A percentile compares a stretch with the other conserved stretches of the same genome.
Conservation (phyloP, 1,139 yeast genomes). For the Kodamaea ohmeri region DNA sequence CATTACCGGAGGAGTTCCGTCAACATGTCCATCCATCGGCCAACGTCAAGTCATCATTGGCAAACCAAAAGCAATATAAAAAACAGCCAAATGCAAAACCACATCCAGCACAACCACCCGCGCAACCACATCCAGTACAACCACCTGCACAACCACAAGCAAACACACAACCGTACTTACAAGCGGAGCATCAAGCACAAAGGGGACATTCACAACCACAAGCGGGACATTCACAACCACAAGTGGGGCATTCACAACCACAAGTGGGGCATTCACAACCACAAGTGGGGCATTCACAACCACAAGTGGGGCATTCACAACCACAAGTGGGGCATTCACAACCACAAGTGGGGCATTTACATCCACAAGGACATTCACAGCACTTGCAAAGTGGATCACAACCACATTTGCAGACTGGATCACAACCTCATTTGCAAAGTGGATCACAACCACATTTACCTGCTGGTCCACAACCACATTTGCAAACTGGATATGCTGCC, state of each 20-base stretch:
- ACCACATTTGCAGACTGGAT: no score
- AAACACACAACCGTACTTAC: no score
- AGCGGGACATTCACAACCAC: constrained; percentile 1
- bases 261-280: constrained; percentile 6
- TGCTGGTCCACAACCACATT: no score
- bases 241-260: not conserved
- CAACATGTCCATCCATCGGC: constrained; percentile 8
- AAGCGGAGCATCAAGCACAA: constrained; percentile 1
- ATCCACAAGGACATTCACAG: constrained; percentile 5
- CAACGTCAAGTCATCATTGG: constrained; percentile 1
- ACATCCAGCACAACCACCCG: constrained; percentile 2
- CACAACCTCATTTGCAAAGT: constrained; percentile 10
- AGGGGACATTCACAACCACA: constrained; percentile 4
- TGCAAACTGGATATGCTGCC: constrained; percentile 14
- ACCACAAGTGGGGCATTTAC: not conserved
- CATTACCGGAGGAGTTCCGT: constrained; percentile 3
- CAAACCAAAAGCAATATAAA: no score
- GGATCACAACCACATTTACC: constrained; percentile 14
- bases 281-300: constrained; percentile 14
- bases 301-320: constrained; percentile 1
- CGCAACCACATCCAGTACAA: constrained; percentile 4
- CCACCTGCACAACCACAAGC: constrained; percentile 3
- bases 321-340: constrained; percentile 1
- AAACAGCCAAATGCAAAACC: no score
- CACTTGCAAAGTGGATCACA: constrained; percentile 13